phyloP scores from a whole-genome alignment of 768 basidiomycete genomes.

The Dacryopinax spathularia region DNA sequence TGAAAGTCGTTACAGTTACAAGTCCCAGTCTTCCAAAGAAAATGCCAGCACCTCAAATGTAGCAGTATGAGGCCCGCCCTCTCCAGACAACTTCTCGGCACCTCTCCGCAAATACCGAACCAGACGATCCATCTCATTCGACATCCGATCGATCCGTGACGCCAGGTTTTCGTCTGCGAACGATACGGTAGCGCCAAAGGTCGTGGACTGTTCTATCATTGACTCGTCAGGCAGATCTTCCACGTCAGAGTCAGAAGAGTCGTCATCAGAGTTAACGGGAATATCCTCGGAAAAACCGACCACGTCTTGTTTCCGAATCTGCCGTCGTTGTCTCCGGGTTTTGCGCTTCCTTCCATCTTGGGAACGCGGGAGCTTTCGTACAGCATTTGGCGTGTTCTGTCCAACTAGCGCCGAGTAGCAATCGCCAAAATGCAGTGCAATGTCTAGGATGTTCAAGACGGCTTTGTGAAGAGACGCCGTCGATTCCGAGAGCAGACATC shows the following conservation, averaged over 20 bases:
- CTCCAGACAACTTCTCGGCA: constrained; percentile 52
- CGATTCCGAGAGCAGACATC: constrained; percentile 49
- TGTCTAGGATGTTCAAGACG: constrained; percentile 56
- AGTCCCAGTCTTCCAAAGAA: constrained; percentile 65
- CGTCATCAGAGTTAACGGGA: constrained; percentile 30
- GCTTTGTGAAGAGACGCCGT: constrained; percentile 49
- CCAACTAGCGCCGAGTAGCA: constrained; percentile 47
- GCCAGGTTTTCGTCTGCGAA: constrained; percentile 37
- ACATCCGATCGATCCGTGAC: constrained; percentile 45
- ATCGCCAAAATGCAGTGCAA: constrained; percentile 55
- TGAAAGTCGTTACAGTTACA: constrained; percentile 12
- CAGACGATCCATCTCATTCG: constrained; percentile 52
- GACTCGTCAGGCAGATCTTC: not conserved
- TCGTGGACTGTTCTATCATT: not conserved
- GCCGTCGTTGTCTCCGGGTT: constrained; percentile 37
- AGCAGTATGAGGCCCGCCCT: constrained; percentile 42
- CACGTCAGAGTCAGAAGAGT: constrained; percentile 24
- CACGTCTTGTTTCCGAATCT: constrained; percentile 27
- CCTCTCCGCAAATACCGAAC: constrained; percentile 56
- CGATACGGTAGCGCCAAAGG: constrained; percentile 12
- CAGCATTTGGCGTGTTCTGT: constrained; percentile 34
- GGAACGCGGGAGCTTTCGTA: not conserved
- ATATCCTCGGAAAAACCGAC: constrained; percentile 11
- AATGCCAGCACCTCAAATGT: constrained; percentile 63
- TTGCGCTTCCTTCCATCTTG: constrained; percentile 34